Evolutionary conservation across 768 basidiomycete species (phyloP).

Genomic region (Kockovaella imperatae): DNA sequence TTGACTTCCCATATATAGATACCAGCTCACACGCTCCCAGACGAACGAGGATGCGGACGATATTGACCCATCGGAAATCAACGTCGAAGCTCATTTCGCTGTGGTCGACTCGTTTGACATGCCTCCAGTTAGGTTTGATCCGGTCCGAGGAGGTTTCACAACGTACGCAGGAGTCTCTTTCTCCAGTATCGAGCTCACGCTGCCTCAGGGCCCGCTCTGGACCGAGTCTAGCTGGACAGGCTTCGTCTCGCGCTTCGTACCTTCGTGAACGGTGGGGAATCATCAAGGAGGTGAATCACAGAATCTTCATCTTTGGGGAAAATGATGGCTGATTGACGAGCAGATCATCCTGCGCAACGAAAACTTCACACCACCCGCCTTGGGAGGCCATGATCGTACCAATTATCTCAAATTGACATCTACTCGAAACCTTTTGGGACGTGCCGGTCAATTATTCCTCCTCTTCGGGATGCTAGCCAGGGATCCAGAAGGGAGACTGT

Average conservation of each 20-base stretch:
- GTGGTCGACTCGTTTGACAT: conserved; percentile 89
- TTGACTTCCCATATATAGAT: not conserved
- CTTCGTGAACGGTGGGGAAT: conserved; percentile 79
- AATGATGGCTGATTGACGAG: not conserved
- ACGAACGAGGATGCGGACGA: conserved; percentile 26
- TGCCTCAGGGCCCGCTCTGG: conserved; percentile 43
- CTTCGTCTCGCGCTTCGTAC: conserved; percentile 70
- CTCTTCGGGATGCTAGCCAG: conserved; percentile 87
- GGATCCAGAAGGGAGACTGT: conserved; percentile 81
- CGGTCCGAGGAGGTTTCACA: conserved; percentile 77
- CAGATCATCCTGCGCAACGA: conserved; percentile 82
- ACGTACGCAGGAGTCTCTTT: conserved; percentile 52
- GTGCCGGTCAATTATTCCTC: conserved; percentile 80
- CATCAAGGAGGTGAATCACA: conserved; percentile 60
- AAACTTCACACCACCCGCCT: conserved; percentile 91
- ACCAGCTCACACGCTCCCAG: conserved; percentile 10
- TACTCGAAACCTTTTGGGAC: conserved; percentile 88
- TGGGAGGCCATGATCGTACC: conserved; percentile 79
- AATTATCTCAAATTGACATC: conserved; percentile 86
- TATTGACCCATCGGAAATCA: conserved; percentile 39
- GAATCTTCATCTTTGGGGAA: not conserved
- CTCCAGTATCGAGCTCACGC: not conserved
- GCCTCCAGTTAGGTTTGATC: conserved; percentile 88
- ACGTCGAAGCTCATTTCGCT: conserved; percentile 53
- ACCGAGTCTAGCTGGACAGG: conserved; percentile 64